Percentiles rank a stretch among this genome's conserved stretches.
Evolutionary conservation across 2,329 filamentous ascomycete species (phyloP).

Genomic region (Clathrospora elynae): DNA sequence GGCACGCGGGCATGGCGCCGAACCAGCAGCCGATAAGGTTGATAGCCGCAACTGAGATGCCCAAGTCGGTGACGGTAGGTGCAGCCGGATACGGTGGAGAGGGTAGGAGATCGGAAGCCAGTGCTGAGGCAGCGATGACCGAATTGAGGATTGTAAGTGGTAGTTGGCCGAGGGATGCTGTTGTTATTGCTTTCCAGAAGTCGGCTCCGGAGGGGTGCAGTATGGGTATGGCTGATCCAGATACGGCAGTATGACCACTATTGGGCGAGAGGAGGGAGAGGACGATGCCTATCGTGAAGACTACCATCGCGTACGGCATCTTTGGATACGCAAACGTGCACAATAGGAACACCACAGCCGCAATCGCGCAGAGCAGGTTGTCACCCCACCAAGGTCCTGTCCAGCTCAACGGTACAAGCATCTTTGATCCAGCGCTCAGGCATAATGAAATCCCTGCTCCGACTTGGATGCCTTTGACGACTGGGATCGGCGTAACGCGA

Average conservation of each 20-base stretch:
- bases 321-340: conserved; percentile 66
- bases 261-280: conserved; percentile 60
- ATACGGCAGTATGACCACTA: conserved; percentile 12
- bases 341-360: conserved; percentile 73
- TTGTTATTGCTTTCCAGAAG: conserved; percentile 62
- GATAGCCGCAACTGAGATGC: conserved; percentile 80
- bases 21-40: conserved; percentile 89
- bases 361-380: conserved; percentile 77
- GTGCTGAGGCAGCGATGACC: conserved; percentile 81
- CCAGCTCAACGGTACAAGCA: conserved; percentile 74
- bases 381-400: conserved; percentile 68
- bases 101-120: conserved; percentile 78
- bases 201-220: conserved; percentile 53
- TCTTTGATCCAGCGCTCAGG: conserved; percentile 70
- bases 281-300: conserved; percentile 71
- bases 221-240: conserved; percentile 61
- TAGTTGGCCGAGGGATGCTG: conserved; percentile 81
- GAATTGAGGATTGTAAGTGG: conserved; percentile 93
- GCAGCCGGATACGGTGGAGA: conserved; percentile 59
- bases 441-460: conserved; percentile 85
- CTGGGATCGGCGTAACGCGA: conserved; percentile 76
- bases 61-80: conserved; percentile 76
- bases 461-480: conserved; percentile 94
- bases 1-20: conserved; percentile 92
- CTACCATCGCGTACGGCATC: conserved; percentile 77